phyloP scores from a whole-genome alignment of 176 grass and related monocot species.

The Oryza australiensis region DNA sequence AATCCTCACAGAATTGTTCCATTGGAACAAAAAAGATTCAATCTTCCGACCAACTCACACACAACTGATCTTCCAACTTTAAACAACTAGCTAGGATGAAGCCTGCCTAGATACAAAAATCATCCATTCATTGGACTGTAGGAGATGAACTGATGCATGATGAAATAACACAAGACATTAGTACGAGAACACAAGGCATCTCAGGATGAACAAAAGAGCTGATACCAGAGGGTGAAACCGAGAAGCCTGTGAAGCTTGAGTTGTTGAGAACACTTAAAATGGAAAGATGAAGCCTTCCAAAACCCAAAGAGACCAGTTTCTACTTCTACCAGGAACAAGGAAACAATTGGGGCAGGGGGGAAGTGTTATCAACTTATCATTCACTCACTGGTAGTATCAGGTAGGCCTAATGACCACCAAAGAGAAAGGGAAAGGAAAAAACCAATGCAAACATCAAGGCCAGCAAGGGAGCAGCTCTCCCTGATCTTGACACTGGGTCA shows the following conservation, averaged over 20 bases:
- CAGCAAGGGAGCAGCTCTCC: conserved; percentile 42
- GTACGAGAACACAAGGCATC: not conserved
- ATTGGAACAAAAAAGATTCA: not conserved
- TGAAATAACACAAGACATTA: not conserved
- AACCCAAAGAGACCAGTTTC: conserved; percentile 24
- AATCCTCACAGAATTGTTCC: not conserved
- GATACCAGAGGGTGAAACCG: not conserved
- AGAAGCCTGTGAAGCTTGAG: conserved; percentile 22
- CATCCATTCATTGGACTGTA: not conserved
- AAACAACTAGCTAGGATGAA: not conserved
- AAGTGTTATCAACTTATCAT: conserved; percentile 38
- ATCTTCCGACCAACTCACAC: not conserved
- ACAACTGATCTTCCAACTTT: not conserved
- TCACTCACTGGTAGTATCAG: not conserved
- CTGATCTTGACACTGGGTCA: conserved; percentile 48
- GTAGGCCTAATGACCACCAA: conserved; percentile 39
- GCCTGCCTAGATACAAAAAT: not conserved
- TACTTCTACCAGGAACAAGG: conserved; percentile 49
- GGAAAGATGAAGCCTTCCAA: conserved; percentile 62
- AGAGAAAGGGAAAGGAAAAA: not conserved
- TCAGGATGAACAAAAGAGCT: not conserved
- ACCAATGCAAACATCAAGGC: conserved; percentile 24
- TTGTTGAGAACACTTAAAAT: conserved; percentile 24
- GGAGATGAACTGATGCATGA: not conserved
- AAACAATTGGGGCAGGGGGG: conserved; percentile 33